Evolutionary conservation across 1,139 yeast species (phyloP).

Genomic region (Taphrina flavorubra): DNA sequence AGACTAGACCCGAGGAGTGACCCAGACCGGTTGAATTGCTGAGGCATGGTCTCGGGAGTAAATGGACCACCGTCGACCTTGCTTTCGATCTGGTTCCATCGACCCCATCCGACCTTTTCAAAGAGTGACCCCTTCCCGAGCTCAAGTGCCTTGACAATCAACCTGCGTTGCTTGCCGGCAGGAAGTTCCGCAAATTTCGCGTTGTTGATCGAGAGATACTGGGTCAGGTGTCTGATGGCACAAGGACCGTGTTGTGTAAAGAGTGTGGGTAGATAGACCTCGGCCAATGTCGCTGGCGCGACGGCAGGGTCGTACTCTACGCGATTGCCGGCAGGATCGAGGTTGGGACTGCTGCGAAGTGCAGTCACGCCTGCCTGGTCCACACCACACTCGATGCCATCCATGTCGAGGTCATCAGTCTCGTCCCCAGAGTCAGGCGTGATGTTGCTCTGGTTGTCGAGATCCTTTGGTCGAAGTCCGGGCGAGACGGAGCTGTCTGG

Average conservation of each 20-base stretch:
- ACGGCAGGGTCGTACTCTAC: slow-evolving; percentile 24
- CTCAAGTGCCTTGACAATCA: slow-evolving; percentile 88
- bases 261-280: slow-evolving; percentile 26
- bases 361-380: not conserved
- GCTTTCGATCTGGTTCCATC: slow-evolving; percentile 72
- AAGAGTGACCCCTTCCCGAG: slow-evolving; percentile 64
- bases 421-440: slow-evolving; percentile 29
- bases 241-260: slow-evolving; percentile 71
- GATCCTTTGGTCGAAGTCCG: not conserved
- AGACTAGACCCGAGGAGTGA: slow-evolving; percentile 21
- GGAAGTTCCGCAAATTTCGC: slow-evolving; percentile 80
- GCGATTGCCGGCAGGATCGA: slow-evolving; percentile 11
- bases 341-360: not conserved
- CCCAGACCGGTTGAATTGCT: slow-evolving; percentile 1
- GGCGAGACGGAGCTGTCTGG: slow-evolving; percentile 40
- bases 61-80: slow-evolving; percentile 12
- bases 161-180: slow-evolving; percentile 83
- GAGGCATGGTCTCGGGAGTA: slow-evolving; percentile 39
- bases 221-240: slow-evolving; percentile 87
- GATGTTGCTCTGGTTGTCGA: not conserved
- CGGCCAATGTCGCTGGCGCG: slow-evolving; percentile 31
- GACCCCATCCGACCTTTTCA: slow-evolving; percentile 98
- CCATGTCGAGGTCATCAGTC: slow-evolving; percentile 39
- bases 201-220: slow-evolving; percentile 74
- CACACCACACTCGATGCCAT: slow-evolving; percentile 15